A percentile compares a stretch with the other conserved stretches of the same genome.
Evolutionary conservation across 139 green algal species (phyloP).

Genomic region (Tetradesmus obliquus): DNA sequence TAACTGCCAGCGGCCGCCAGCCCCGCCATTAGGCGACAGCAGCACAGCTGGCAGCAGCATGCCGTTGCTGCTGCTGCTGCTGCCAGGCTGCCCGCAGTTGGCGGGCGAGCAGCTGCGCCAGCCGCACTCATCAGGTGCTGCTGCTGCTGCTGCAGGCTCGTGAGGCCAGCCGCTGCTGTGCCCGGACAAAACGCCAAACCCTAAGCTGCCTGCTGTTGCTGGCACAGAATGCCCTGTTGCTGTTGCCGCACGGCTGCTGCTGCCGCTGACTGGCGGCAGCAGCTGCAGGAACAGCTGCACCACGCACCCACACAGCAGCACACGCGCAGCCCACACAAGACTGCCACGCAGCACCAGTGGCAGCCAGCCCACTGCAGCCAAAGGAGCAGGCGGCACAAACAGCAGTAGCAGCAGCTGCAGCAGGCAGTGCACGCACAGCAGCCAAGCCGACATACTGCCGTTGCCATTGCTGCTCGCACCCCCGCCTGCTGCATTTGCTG

Average conservation of each 20-base stretch:
- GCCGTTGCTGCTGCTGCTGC: neutral
- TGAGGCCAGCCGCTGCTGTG: slow-evolving; percentile 14
- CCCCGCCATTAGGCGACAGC: neutral
- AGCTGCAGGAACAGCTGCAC: slow-evolving; percentile 14
- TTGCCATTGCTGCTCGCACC: neutral
- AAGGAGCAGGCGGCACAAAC: slow-evolving; percentile 12
- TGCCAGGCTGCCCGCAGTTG: neutral
- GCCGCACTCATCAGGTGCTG: neutral
- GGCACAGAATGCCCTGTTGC: too few relatives aligned
- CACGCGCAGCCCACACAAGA: neutral
- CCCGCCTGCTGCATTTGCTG: neutral
- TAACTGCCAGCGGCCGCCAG: neutral
- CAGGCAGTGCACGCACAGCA: slow-evolving; percentile 21
- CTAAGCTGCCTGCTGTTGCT: neutral
- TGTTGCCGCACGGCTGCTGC: neutral
- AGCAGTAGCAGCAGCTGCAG: slow-evolving; percentile 26
- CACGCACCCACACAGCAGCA: slow-evolving; percentile 29
- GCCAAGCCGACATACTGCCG: neutral
- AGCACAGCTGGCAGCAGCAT: neutral
- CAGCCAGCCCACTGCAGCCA: slow-evolving; percentile 3
- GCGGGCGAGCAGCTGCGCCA: neutral
- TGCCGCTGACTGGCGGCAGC: neutral
- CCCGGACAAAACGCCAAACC: too few relatives aligned
- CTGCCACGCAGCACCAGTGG: neutral
- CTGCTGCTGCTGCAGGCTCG: neutral